Conservation (phyloP, 441 rosid species). For the Croton laevigatus region DNA sequence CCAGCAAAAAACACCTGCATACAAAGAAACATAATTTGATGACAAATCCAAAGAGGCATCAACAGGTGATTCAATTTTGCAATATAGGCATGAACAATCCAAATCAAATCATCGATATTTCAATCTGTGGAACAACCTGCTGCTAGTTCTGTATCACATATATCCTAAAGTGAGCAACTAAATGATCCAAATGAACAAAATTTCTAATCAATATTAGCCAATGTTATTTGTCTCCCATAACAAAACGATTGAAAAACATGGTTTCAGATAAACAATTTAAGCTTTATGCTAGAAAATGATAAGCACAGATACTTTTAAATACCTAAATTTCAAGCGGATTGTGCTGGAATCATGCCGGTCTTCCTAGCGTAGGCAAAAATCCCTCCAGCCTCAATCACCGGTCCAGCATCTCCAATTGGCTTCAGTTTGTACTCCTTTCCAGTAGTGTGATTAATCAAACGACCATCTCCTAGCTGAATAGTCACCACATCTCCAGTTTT, state of each 20-base stretch:
- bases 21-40: neutral
- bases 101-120: no score
- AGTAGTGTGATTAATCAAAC: slow-evolving; percentile 72
- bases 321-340: slow-evolving; percentile 6
- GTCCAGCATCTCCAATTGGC: slow-evolving; percentile 89
- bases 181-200: neutral
- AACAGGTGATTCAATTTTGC: neutral
- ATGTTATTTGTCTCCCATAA: neutral
- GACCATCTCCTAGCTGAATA: slow-evolving; percentile 56
- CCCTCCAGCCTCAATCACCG: slow-evolving; percentile 90
- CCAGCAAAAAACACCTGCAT: slow-evolving; percentile 4
- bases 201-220: neutral
- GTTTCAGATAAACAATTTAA: neutral
- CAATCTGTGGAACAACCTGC: no score
- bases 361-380: slow-evolving; percentile 87
- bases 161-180: neutral
- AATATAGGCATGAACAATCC: no score
- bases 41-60: no score
- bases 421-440: slow-evolving; percentile 78
- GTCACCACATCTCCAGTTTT: slow-evolving; percentile 74
- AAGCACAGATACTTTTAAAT: neutral
- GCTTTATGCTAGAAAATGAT: no score
- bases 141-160: no score
- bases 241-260: no score
- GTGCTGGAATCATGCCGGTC: slow-evolving; percentile 75